Conservation (phyloP, 352 stramenopile species). For the Globisporangium carolinianum region DNA sequence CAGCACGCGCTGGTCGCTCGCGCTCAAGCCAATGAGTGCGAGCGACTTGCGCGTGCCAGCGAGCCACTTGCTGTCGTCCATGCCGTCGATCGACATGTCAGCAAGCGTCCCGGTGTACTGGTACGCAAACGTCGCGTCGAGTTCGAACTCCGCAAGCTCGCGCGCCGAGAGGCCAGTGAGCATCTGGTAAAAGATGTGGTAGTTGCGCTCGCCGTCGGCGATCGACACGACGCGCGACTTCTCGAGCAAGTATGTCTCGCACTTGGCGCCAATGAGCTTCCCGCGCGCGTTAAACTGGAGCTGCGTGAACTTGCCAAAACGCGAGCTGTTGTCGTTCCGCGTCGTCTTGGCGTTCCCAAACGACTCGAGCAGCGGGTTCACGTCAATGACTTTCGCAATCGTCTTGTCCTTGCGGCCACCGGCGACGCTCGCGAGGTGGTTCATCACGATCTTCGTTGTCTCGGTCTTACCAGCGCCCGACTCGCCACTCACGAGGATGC, state of each 20-base stretch:
- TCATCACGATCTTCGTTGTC: slow-evolving; percentile 95
- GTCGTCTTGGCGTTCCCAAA: slow-evolving; percentile 94
- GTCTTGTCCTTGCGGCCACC: slow-evolving; percentile 84
- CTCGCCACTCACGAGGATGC: slow-evolving; percentile 84
- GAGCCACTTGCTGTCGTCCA: slow-evolving; percentile 85
- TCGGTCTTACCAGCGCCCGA: slow-evolving; percentile 94
- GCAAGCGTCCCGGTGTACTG: slow-evolving; percentile 64
- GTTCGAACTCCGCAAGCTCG: slow-evolving; percentile 51
- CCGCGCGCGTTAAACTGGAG: slow-evolving; percentile 79
- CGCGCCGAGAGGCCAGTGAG: slow-evolving; percentile 48
- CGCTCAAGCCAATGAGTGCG: slow-evolving; percentile 68
- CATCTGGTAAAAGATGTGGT: slow-evolving; percentile 98
- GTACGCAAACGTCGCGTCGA: slow-evolving; percentile 62
- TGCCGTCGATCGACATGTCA: slow-evolving; percentile 78
- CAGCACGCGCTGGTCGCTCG: slow-evolving; percentile 53
- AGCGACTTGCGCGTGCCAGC: slow-evolving; percentile 70
- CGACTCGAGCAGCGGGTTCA: slow-evolving; percentile 90
- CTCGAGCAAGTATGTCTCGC: slow-evolving; percentile 94
- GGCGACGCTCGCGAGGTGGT: slow-evolving; percentile 78
- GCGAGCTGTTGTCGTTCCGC: slow-evolving; percentile 89
- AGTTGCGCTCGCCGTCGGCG: slow-evolving; percentile 94
- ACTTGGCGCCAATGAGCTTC: slow-evolving; percentile 82
- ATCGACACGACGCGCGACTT: slow-evolving; percentile 94
- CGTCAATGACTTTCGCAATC: slow-evolving; percentile 88
- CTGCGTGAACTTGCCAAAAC: slow-evolving; percentile 89